Percentiles rank a stretch among this genome's conserved stretches.
Evolutionary conservation across 257 asterid genomes (phyloP).

Genomic region (Plectranthus barbatus): DNA sequence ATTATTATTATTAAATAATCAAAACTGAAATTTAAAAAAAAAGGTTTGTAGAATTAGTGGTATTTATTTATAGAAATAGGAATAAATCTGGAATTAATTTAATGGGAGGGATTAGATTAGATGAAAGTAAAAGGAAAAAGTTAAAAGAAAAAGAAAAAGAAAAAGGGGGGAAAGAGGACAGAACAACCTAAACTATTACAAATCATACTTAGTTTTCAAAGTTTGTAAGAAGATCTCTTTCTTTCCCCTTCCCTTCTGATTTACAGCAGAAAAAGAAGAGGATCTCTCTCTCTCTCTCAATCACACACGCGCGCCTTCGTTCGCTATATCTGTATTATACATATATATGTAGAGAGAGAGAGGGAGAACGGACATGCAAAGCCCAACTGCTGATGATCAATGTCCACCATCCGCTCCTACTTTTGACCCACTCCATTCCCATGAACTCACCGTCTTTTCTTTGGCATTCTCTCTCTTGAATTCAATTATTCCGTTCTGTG

Average conservation of each 20-base stretch:
- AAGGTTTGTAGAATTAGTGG: neutral
- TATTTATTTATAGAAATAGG: neutral
- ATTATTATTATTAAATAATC: too few relatives aligned
- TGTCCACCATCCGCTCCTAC: constrained; percentile 25
- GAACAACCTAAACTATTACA: constrained; percentile 1
- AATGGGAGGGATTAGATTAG: neutral
- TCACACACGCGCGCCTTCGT: neutral
- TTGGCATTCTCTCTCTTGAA: constrained; percentile 2
- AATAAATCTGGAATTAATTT: neutral
- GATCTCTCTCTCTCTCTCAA: constrained; percentile 13
- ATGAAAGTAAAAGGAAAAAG: neutral
- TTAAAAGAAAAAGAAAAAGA: neutral
- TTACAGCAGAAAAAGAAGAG: constrained; percentile 20
- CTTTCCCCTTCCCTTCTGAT: constrained; percentile 28
- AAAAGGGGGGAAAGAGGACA: neutral
- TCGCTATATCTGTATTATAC: neutral
- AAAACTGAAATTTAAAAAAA: too few relatives aligned
- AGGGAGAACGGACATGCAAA: constrained; percentile 38
- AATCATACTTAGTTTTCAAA: constrained; percentile 28
- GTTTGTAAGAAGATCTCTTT: constrained; percentile 28
- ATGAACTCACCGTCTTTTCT: constrained; percentile 29
- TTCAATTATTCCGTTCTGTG: neutral
- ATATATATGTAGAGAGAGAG: constrained; percentile 1
- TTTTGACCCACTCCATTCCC: constrained; percentile 41
- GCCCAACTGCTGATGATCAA: constrained; percentile 31